Conservation (phyloP, 495 filamentous ascomycete genomes). For the Physcia stellaris region DNA sequence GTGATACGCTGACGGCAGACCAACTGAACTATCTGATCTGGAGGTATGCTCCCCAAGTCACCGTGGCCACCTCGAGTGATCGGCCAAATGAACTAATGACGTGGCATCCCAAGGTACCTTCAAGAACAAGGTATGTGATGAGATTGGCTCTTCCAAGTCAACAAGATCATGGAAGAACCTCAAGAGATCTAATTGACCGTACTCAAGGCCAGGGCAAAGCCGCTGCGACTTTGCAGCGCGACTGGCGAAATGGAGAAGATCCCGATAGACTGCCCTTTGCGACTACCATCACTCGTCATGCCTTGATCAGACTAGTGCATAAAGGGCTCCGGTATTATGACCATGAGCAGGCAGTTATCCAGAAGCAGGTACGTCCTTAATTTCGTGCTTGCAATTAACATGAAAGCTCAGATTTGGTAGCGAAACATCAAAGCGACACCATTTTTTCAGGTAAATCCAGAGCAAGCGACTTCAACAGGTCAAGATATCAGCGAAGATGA, state of each 20-base stretch:
- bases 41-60: slow-evolving; percentile 88
- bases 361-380: slow-evolving; percentile 39
- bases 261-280: slow-evolving; percentile 67
- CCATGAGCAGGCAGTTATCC: slow-evolving; percentile 43
- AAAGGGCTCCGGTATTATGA: slow-evolving; percentile 67
- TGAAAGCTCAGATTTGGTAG: too few species aligned
- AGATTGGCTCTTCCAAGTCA: too few species aligned
- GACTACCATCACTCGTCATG: slow-evolving; percentile 59
- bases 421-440: too few species aligned
- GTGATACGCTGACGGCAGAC: slow-evolving; percentile 61
- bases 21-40: slow-evolving; percentile 98
- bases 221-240: slow-evolving; percentile 67
- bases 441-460: not conserved
- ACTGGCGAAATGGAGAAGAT: slow-evolving; percentile 52
- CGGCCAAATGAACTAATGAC: too few species aligned
- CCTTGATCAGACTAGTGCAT: slow-evolving; percentile 60
- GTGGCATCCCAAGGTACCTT: slow-evolving; percentile 54
- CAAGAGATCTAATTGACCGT: slow-evolving; percentile 10
- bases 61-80: too few species aligned
- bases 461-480: not conserved
- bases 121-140: slow-evolving; percentile 83
- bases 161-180: too few species aligned
- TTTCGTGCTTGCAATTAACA: not conserved
- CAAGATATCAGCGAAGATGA: slow-evolving; percentile 12
- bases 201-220: slow-evolving; percentile 46